phyloP scores from a whole-genome alignment of 2,329 filamentous ascomycete genomes.

The Gaeumannomyces sp. region DNA sequence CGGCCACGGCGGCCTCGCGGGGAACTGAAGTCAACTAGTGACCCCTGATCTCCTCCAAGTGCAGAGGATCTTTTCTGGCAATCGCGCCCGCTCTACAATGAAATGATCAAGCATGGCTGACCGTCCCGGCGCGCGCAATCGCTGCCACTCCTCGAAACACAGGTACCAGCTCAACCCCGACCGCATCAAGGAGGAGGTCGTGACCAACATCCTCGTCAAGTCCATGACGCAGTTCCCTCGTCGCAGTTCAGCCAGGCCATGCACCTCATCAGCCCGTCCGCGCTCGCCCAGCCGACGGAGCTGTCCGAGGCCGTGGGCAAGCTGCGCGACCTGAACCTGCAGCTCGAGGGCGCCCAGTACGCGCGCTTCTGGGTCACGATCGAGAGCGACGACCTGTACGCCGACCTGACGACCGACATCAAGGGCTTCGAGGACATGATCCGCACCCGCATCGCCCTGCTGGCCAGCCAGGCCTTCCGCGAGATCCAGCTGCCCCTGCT shows the following conservation, averaged over 20 bases:
- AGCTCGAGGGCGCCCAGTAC: slow-evolving; percentile 89
- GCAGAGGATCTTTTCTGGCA: slow-evolving; percentile 10
- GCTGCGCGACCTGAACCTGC: slow-evolving; percentile 74
- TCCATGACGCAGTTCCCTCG: slow-evolving; percentile 94
- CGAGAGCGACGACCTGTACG: slow-evolving; percentile 91
- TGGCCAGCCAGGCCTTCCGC: slow-evolving; percentile 74
- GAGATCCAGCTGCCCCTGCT: slow-evolving; percentile 63
- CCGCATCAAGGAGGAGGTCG: slow-evolving; percentile 91
- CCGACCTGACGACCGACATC: slow-evolving; percentile 91
- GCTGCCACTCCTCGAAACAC: slow-evolving; percentile 13
- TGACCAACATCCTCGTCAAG: slow-evolving; percentile 99
- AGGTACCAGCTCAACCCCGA: slow-evolving; percentile 99
- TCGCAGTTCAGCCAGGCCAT: slow-evolving; percentile 92
- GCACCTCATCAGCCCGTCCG: slow-evolving; percentile 83
- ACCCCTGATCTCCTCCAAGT: slow-evolving; percentile 55
- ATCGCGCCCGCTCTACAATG: neutral
- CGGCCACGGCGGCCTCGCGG: neutral
- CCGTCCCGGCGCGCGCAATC: slow-evolving; percentile 10
- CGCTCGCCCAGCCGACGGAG: slow-evolving; percentile 60
- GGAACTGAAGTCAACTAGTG: slow-evolving; percentile 61
- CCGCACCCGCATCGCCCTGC: slow-evolving; percentile 80
- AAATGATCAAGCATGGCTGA: neutral
- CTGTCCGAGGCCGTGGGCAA: slow-evolving; percentile 88
- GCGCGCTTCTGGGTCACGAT: slow-evolving; percentile 87
- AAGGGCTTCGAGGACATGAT: slow-evolving; percentile 92